These are phyloP conservation scores for Lasiodiplodia hormozganensis DNA, from an alignment of 2,329 filamentous ascomycete species.

Conservation along the genomic window DNA sequence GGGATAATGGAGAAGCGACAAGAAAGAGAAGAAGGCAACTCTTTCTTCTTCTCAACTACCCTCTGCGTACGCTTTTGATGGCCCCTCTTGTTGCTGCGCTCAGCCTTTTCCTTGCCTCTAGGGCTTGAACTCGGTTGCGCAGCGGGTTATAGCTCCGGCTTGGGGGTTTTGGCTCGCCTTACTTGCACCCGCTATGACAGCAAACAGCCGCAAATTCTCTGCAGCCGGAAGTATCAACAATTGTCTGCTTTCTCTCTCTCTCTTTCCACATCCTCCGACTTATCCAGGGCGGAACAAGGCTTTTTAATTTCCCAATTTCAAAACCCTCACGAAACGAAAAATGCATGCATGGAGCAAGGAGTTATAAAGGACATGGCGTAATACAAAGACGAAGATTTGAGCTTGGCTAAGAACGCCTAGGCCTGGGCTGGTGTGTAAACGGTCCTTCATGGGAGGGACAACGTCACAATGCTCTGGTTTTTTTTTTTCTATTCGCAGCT, in stretches of 20 bases:
- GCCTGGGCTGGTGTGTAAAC: neutral
- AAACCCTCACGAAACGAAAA: neutral
- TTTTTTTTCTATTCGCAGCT: neutral
- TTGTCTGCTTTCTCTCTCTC: neutral
- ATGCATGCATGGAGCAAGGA: conserved; percentile 15
- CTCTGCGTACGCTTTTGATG: neutral
- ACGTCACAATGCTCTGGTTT: neutral
- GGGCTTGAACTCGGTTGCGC: neutral
- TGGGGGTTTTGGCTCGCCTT: neutral
- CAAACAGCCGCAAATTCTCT: neutral
- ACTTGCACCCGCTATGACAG: neutral
- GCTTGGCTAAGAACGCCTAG: neutral
- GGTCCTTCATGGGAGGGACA: neutral
- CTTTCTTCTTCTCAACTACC: neutral
- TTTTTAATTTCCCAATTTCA: neutral
- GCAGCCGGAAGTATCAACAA: neutral
- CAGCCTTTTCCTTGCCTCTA: neutral
- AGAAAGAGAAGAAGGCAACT: neutral
- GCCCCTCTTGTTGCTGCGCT: neutral
- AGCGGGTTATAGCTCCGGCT: neutral
- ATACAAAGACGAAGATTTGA: neutral
- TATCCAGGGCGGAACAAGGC: neutral
- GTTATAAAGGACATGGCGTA: neutral
- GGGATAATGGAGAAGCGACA: neutral
- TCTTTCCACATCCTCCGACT: neutral